Evolutionary conservation across 495 filamentous ascomycete species (phyloP), one percentile per base, ranked within the genome.

Genomic region (Neurospora tetrasperma): DNA sequence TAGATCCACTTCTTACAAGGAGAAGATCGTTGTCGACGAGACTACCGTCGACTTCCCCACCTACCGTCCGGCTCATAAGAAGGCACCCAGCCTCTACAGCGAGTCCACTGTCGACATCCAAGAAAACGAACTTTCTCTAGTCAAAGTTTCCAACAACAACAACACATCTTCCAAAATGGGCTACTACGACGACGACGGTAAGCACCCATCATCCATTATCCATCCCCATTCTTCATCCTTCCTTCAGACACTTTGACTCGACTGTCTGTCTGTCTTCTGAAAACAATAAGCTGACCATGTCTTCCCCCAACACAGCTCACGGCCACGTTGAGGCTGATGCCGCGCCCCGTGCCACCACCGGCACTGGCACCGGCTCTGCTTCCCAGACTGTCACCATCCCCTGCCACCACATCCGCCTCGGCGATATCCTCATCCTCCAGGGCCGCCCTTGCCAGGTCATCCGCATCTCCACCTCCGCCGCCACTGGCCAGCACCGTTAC

Each of bases 371-470:
- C 71, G 72, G 74, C 71, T 74, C 72, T 71, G 11, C 77, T 72
- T 73, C 74, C 82, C 93, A 97, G 86, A 97, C 92, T 77, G 94
- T 99, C 83, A 94, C 96, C 81, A 98, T 99, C 86, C 96, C 96
- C 66, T 96, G 93, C 90, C 94, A 99, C 90, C 96, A 97, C 87
- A 92, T 99, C 87, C 96, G 96, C 85, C 92, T 97, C 79, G 96
- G 96, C 83, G 96, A 99, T 86, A 92, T 99, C 85, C 86, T 99
- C 83, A 96, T 98, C 88, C 93, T 99, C 75, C 96, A 99, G 89
- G 94, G 95, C 83, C 96, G 96, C 76, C 96, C 96, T 74, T 98
- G 95, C 93, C 96, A 98, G 89, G 95, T 99, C 82, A 99, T 99
- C 89, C 94, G 94, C 80, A 98, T 99, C 91, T 96, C 94, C 76